Base-by-base conservation (phyloP, 129 eudicot species). In the Mikania micrantha region DNA sequence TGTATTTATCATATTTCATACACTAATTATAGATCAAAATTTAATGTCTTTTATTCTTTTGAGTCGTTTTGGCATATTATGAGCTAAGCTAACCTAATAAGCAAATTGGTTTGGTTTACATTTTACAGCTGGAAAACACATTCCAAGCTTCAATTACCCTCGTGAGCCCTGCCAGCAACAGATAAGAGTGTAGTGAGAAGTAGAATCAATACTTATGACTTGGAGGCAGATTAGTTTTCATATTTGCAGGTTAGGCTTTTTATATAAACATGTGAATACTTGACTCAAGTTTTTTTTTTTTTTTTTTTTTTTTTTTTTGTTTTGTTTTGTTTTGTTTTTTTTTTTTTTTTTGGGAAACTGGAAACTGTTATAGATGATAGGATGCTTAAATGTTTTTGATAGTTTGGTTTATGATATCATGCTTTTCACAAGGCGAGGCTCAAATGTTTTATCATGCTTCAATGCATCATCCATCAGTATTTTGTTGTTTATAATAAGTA, bases 121-220 rank as follows among this genome's bases (percentile, higher is more conserved):
- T 57, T 70, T 53, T 66, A 69, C 97, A 87, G 97, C 69, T 90
- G 97, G 97, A 87, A 87, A 72, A 90, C 74, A 74, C 87, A 90
- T 48, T 78, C 80, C 8, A 85, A 90, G 83, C 92, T 90, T 67
- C 70, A 90, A 79, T 63, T 90, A 67, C 95, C 97, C 4, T 90
- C 92, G 49, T 90, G 83, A 86, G 66, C 13, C 36, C 36, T 3
- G 36, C 29, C 17, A 73, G 25, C 57, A 35, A 57, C 39, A 27
- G n/a, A n/a, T n/a, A n/a, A n/a, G n/a, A n/a, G 48, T 34, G 77
- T 48, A 56, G 22, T 28, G 48, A 52, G 52, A 39, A 42, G n/a
- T 45, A 44, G 32, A 71, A 35, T 10, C 35, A 9, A 32, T 6
- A 48, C 50, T 12, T 24, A 44, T 49, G 42, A 64, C 41, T 50